Conservation (phyloP, 495 filamentous ascomycete genomes). For the Letharia lupina region DNA sequence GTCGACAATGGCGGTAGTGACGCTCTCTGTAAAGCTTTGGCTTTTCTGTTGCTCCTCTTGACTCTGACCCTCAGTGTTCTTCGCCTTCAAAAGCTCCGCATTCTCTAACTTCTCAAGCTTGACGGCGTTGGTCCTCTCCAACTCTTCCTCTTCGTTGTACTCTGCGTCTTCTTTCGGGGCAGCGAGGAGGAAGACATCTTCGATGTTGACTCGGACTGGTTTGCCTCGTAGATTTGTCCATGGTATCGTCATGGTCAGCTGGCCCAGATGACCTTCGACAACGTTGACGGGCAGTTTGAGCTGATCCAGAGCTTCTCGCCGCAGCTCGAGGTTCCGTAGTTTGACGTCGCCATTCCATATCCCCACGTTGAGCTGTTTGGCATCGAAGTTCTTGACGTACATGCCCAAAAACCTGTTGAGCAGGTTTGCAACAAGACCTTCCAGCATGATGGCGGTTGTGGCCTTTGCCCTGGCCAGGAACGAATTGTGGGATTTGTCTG, state of each 20-base stretch:
- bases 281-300: constrained; percentile 93
- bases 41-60: constrained; percentile 90
- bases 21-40: constrained; percentile 90
- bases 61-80: constrained; percentile 85
- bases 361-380: constrained; percentile 90
- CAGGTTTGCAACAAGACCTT: constrained; percentile 70
- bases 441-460: constrained; percentile 49
- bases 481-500: constrained; percentile 10
- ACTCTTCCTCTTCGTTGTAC: constrained; percentile 88
- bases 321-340: constrained; percentile 81
- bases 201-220: constrained; percentile 86
- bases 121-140: constrained; percentile 65
- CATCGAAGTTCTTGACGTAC: constrained; percentile 98
- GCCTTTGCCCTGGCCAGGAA: constrained; percentile 35
- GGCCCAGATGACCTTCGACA: constrained; percentile 84
- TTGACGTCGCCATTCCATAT: constrained; percentile 98
- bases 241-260: constrained; percentile 83
- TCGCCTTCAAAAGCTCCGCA: constrained; percentile 85
- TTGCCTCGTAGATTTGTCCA: constrained; percentile 94
- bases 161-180: constrained; percentile 89
- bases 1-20: constrained; percentile 93
- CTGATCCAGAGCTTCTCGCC: constrained; percentile 91
- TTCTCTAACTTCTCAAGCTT: constrained; percentile 98
- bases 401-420: constrained; percentile 98
- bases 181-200: constrained; percentile 92